These are phyloP conservation scores for Epicoccum nigrum DNA, from an alignment of 2,329 filamentous ascomycete genomes.

Conservation along the genomic window DNA sequence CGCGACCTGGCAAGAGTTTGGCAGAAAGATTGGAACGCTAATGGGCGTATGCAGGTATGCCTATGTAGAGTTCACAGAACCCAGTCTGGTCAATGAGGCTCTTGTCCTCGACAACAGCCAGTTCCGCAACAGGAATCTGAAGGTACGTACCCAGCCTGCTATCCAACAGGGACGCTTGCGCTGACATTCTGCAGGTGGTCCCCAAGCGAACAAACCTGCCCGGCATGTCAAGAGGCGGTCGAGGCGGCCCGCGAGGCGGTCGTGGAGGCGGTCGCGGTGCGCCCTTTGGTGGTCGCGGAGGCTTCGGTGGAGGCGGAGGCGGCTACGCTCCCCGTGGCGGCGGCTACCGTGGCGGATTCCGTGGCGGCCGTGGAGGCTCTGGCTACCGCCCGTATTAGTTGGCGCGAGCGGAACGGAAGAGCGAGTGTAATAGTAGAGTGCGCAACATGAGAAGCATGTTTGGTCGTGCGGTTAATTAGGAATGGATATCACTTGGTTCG, in stretches of 20 bases:
- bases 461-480: background rate
- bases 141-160: conserved; percentile 63
- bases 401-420: too few relatives aligned
- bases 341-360: conserved; percentile 50
- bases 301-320: conserved; percentile 47
- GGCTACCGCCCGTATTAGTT: conserved; percentile 42
- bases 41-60: conserved; percentile 75
- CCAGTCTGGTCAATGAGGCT: conserved; percentile 88
- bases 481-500: too few relatives aligned
- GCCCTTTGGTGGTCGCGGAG: conserved; percentile 51
- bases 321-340: conserved; percentile 55
- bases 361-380: conserved; percentile 35
- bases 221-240: conserved; percentile 84
- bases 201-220: conserved; percentile 97
- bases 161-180: background rate
- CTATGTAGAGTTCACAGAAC: conserved; percentile 97
- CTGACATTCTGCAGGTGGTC: conserved; percentile 62
- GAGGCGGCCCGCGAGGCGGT: conserved; percentile 62
- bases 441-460: background rate
- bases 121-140: conserved; percentile 93
- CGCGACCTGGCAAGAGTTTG: conserved; percentile 64
- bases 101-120: conserved; percentile 95
- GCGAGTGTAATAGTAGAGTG: too few relatives aligned
- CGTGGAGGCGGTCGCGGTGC: conserved; percentile 58
- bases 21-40: conserved; percentile 60